Percentiles rank a stretch among this genome's conserved stretches.
Evolutionary conservation across 768 basidiomycete species (phyloP).

Genomic region (Termitomyces sp.): DNA sequence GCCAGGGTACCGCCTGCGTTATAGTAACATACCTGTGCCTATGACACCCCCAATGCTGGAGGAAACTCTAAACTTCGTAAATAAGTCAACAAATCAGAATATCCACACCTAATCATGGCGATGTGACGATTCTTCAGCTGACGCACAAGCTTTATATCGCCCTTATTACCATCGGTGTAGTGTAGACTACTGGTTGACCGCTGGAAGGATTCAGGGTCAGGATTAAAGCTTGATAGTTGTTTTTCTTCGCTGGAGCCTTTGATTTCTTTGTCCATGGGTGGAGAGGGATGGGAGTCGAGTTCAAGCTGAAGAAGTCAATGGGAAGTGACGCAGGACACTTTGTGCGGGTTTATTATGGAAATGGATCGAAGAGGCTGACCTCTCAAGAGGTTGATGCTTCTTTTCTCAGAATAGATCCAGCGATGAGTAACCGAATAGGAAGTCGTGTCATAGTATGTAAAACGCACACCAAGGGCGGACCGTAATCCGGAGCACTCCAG

Average conservation of each 20-base stretch:
- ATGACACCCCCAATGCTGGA: slow-evolving; percentile 52
- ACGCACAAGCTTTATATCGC: slow-evolving; percentile 33
- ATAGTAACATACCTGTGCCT: slow-evolving; percentile 34
- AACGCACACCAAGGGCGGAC: background rate
- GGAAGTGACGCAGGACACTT: too few species aligned
- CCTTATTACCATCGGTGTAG: background rate
- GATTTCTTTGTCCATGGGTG: too few species aligned
- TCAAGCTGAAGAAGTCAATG: too few species aligned
- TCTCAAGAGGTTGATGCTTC: background rate
- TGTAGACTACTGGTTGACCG: background rate
- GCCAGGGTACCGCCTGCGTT: background rate
- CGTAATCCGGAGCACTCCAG: background rate
- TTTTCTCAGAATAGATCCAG: too few species aligned
- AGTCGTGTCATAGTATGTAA: background rate
- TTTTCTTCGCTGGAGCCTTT: too few species aligned
- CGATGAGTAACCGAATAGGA: background rate
- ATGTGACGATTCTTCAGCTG: slow-evolving; percentile 75
- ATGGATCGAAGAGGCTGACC: too few species aligned
- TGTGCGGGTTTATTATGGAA: too few species aligned
- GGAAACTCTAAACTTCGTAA: slow-evolving; percentile 16
- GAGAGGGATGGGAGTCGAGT: background rate
- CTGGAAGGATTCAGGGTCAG: too few species aligned
- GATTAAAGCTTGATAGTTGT: background rate
- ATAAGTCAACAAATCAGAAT: background rate
- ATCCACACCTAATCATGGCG: slow-evolving; percentile 60